phyloP scores from a whole-genome alignment of 768 basidiomycete species.

The Mycena latifolia region DNA sequence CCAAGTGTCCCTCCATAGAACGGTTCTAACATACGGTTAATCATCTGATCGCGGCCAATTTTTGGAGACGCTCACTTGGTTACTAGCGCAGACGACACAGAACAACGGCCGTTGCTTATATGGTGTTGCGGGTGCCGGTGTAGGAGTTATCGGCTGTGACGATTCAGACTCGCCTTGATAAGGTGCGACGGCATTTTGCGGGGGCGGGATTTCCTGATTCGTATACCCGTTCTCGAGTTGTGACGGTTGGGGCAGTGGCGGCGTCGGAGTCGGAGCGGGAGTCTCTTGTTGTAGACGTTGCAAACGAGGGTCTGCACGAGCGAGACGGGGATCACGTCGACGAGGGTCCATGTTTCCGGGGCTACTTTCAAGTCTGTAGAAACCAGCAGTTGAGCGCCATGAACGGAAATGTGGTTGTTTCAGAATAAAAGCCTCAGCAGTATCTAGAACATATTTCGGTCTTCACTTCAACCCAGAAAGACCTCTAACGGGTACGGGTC shows the following conservation, averaged over 20 bases:
- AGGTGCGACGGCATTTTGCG: constrained; percentile 4
- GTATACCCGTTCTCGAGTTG: constrained; percentile 27
- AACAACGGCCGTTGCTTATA: constrained; percentile 87
- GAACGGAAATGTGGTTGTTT: constrained; percentile 25
- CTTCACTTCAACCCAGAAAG: constrained; percentile 76
- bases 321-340: constrained; percentile 85
- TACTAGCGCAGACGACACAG: constrained; percentile 99
- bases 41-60: constrained; percentile 5
- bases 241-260: constrained; percentile 39
- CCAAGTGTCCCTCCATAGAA: constrained; percentile 98
- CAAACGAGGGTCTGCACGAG: constrained; percentile 75
- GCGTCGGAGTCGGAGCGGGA: constrained; percentile 52
- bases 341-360: constrained; percentile 76
- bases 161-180: constrained; percentile 20
- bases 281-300: constrained; percentile 60
- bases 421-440: constrained; percentile 75
- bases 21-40: constrained; percentile 74
- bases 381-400: constrained; percentile 28
- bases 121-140: background rate
- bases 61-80: constrained; percentile 74
- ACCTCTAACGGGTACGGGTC: constrained; percentile 60
- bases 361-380: constrained; percentile 17
- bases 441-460: constrained; percentile 89
- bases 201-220: constrained; percentile 9
- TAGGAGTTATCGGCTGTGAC: constrained; percentile 20